Evolutionary conservation across 257 asterid species (phyloP), one percentile per base, ranked within the genome.

Genomic region (Ophiorrhiza pumila): DNA sequence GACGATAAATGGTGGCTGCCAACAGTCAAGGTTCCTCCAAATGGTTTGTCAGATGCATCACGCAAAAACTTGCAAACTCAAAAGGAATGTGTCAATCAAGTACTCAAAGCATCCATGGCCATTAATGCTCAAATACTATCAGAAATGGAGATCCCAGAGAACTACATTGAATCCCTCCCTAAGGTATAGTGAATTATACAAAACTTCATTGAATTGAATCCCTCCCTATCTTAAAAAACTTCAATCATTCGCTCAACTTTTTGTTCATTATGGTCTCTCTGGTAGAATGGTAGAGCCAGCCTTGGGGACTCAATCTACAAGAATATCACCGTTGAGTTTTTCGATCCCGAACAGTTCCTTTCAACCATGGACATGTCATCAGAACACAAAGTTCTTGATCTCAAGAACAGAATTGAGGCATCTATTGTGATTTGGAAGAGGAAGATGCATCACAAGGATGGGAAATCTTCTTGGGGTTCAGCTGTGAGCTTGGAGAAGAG

Each of bases 1-100:
- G 72, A 80, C 25, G 96, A 84, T 22, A 93, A 90, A 78, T 93
- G 98, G 98, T 93, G 98, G 98, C 81, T 87, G 45, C 98, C 98
- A 14, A 83, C 89, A 1, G 84, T 89, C 29, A 93, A 90, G 79
- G 97, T 93, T 75, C 96, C 96, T 65, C 80, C 89, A 0, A 71
- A 65, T 31, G 98, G 98, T 8, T 76, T 93, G 76, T 90, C 97
- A 0, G 91, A 93, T 50, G 85, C 77, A 41, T 73, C 93, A 1
- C 59, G 88, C 20, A 84, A 83, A 39, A 86, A 81, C 55, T 75
- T 93, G 76, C 96, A 81, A 31, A 76, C 78, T 78, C 97, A 90
- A 41, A 89, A 84, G 84, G 97, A 93, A 68, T 78, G 89, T 5
- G 97, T 93, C 8, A 86, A 79, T 69, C 98, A 93, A 84, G 97